Percentiles rank a stretch among this genome's conserved stretches.
Evolutionary conservation across 805 yeast species (phyloP).

Genomic region (Priceomyces medius): DNA sequence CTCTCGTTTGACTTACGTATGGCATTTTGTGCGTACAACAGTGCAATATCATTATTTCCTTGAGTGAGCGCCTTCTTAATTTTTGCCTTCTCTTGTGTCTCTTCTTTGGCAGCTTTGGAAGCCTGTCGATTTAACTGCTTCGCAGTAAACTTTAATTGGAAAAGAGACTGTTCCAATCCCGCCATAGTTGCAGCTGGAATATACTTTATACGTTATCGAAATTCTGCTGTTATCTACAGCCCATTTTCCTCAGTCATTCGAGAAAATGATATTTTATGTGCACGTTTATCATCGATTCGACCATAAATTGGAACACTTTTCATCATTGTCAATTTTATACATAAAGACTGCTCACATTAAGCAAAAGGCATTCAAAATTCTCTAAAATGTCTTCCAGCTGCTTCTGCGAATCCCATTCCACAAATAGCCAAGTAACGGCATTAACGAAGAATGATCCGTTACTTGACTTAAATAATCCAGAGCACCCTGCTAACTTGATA

Average conservation of each 20-base stretch:
- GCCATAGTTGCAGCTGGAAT: slow-evolving; percentile 28
- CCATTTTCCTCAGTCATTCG: background rate
- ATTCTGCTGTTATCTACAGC: background rate
- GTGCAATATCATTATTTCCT: slow-evolving; percentile 90
- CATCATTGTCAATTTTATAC: background rate
- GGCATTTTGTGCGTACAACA: slow-evolving; percentile 92
- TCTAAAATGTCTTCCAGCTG: background rate
- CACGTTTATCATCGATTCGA: background rate
- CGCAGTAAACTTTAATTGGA: slow-evolving; percentile 82
- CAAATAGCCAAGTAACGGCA: background rate
- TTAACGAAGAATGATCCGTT: slow-evolving; percentile 1
- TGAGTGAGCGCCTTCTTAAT: slow-evolving; percentile 83
- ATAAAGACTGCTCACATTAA: no score
- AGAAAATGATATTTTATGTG: slow-evolving; percentile 1
- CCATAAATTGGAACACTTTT: background rate
- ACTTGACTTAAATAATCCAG: slow-evolving; percentile 22
- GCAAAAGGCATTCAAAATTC: no score
- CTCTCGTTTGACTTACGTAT: slow-evolving; percentile 88
- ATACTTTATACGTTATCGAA: background rate
- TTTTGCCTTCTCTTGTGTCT: slow-evolving; percentile 78
- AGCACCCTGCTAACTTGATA: slow-evolving; percentile 81
- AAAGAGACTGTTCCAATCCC: slow-evolving; percentile 52
- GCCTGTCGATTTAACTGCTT: slow-evolving; percentile 91
- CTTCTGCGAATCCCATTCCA: background rate
- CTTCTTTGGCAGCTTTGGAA: slow-evolving; percentile 86